Evolutionary conservation across 495 filamentous ascomycete species (phyloP), one percentile per base, ranked within the genome.

Genomic region (Penicillium fimorum): DNA sequence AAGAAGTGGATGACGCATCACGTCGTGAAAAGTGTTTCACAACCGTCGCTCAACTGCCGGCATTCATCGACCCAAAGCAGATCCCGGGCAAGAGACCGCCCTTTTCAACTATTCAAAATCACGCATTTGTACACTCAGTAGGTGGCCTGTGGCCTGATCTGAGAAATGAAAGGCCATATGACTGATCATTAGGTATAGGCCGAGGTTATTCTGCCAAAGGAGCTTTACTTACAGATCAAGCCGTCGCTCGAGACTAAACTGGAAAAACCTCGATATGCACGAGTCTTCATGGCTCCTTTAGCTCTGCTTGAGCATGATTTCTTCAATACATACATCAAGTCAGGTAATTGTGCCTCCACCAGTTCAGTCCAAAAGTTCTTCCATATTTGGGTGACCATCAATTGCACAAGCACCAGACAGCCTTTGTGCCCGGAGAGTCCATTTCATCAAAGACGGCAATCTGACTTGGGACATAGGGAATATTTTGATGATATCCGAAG

Each of bases 401-500:
- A 10, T 20, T 33, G 27, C 38, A 22, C 18, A 38, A 40, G 20
- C 7, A 30, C 10, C 9, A 12, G 49, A 37, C 49, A 29, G 4
- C 44, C 29, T 46, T 25, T 20, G 47, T 24, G 47, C 27, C 27
- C 38, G 20, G 18, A 33, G 15, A 47, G 11, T 10, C 11, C 41
- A 20, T 4, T 37, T 24, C 15, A 17, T 43, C n/a, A 10, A 32
- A 38, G 24, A 37, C 6, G 20, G n/a, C 10, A 11, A 8, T 40
- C 52, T 54, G 15, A 54, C 32, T 29, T 11, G 42, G 15, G 6
- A 11, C 42, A 27, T 53, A 96, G 93, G 94, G 18, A 87, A 91
- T 67, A 79, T 96, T 59, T 69, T 95, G 65, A 94, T 98, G 90
- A 83, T 96, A 15, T 97, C 95, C 0, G 87, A 96, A 67, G 94